Evolutionary conservation across 495 filamentous ascomycete genomes (phyloP).

Genomic region (Neurospora sp.): DNA sequence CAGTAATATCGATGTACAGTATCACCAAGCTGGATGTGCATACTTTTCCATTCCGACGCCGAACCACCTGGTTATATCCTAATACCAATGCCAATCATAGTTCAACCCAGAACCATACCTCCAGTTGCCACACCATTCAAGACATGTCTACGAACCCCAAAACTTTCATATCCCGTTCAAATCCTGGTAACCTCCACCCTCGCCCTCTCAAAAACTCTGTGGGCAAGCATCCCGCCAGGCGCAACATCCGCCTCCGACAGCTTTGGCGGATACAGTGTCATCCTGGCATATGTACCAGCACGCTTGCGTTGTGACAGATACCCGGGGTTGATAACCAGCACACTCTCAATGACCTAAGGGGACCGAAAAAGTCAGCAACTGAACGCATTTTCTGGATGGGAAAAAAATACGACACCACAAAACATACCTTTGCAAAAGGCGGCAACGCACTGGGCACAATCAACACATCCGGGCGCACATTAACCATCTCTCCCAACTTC

Average conservation of each 20-base stretch:
- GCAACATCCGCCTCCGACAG: conserved; percentile 47
- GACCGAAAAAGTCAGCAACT: conserved; percentile 5
- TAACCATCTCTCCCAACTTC: conserved; percentile 84
- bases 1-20: not conserved
- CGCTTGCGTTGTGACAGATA: conserved; percentile 72
- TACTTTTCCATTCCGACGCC: not conserved
- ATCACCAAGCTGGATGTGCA: not conserved
- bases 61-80: not conserved
- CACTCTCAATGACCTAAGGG: conserved; percentile 67
- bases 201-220: conserved; percentile 72
- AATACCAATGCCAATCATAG: not conserved
- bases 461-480: conserved; percentile 73
- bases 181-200: conserved; percentile 78
- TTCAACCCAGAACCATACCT: not conserved
- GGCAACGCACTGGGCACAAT: conserved; percentile 74
- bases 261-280: conserved; percentile 57
- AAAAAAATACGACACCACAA: not conserved
- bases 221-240: conserved; percentile 47
- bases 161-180: conserved; percentile 21
- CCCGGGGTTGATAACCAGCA: conserved; percentile 80
- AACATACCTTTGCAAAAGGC: conserved; percentile 73
- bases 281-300: conserved; percentile 68
- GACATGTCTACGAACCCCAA: not conserved
- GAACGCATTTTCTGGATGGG: not conserved
- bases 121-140: not conserved